Evolutionary conservation across 495 filamentous ascomycete species (phyloP).

Genomic region (Penicillium bialowiezense): DNA sequence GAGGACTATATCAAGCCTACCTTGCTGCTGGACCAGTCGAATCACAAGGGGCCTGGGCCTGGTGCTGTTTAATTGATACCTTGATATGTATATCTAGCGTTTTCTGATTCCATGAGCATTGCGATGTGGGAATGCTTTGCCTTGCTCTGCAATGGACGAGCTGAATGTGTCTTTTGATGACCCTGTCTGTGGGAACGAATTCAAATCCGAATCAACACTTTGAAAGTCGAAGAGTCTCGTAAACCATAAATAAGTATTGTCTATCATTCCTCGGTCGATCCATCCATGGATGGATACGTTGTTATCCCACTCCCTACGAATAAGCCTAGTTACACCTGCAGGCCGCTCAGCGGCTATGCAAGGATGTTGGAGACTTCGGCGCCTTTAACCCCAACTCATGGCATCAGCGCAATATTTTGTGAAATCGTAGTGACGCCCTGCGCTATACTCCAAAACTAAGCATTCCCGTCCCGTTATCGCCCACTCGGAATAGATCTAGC

Average conservation of each 20-base stretch:
- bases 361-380: too few relatives aligned
- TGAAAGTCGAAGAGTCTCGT: too few relatives aligned
- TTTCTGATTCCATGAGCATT: constrained; percentile 17
- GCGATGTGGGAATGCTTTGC: constrained; percentile 4
- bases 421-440: too few relatives aligned
- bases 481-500: background rate
- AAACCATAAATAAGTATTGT: too few relatives aligned
- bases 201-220: background rate
- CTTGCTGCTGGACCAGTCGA: constrained; percentile 74
- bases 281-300: too few relatives aligned
- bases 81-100: constrained; percentile 30
- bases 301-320: too few relatives aligned
- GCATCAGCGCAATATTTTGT: too few relatives aligned
- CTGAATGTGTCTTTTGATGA: background rate
- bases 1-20: constrained; percentile 96
- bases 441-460: background rate
- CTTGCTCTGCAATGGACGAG: constrained; percentile 3
- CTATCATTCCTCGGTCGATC: too few relatives aligned
- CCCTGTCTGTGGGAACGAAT: background rate
- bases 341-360: too few relatives aligned
- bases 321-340: too few relatives aligned
- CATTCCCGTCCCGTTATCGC: background rate
- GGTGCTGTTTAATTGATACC: constrained; percentile 38
- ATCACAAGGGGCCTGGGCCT: constrained; percentile 42
- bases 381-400: too few relatives aligned